phyloP scores from a whole-genome alignment of 441 rosid genomes.

The Populus hybrid region DNA sequence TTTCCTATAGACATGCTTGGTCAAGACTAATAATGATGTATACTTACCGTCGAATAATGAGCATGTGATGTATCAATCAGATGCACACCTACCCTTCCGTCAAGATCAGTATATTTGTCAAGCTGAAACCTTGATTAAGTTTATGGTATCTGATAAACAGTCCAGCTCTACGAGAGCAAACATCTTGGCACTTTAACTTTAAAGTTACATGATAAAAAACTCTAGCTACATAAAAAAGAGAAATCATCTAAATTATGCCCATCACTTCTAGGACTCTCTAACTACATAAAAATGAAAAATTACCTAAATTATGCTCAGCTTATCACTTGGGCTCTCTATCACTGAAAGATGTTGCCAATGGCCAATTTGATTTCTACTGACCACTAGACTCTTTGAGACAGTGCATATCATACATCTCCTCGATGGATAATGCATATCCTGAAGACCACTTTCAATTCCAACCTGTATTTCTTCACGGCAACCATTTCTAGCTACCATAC shows the following conservation, averaged over 20 bases:
- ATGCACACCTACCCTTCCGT: neutral
- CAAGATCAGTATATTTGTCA: neutral
- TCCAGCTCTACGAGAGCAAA: neutral
- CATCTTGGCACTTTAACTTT: neutral
- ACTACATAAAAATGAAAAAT: neutral
- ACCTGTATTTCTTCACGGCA: neutral
- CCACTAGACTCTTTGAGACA: neutral
- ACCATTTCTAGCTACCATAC: neutral
- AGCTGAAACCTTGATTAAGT: neutral
- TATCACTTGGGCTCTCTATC: neutral
- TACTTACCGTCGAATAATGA: neutral
- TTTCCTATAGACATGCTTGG: neutral
- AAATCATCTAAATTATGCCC: neutral
- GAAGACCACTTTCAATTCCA: neutral
- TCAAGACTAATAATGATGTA: neutral
- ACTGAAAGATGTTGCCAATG: neutral
- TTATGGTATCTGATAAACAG: neutral
- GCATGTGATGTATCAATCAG: neutral
- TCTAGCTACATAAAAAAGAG: neutral
- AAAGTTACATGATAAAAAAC: neutral
- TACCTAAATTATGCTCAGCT: neutral
- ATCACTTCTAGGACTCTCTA: neutral
- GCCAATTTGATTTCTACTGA: neutral
- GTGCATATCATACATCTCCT: neutral
- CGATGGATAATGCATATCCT: neutral